Evolutionary conservation across 2,329 filamentous ascomycete genomes (phyloP).

Genomic region (Elsinoe batatas): DNA sequence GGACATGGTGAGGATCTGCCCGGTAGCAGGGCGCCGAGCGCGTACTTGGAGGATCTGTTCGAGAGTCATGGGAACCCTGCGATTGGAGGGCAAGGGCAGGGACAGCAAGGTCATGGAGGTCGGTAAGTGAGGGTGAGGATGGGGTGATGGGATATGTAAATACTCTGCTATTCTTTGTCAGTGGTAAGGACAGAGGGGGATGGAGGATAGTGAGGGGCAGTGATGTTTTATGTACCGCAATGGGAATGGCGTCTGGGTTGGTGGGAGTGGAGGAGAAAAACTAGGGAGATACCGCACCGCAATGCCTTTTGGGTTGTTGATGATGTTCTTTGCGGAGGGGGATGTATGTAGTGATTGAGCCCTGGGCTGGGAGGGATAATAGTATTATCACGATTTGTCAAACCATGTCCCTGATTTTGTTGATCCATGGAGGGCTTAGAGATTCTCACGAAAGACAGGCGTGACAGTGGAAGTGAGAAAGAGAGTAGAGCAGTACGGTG

Average conservation of each 20-base stretch:
- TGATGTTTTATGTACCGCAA: background rate
- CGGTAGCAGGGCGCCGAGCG: conserved; percentile 69
- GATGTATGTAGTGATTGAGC: no score
- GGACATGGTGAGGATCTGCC: conserved; percentile 45
- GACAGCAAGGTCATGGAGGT: background rate
- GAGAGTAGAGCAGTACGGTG: background rate
- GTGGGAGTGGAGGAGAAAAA: no score
- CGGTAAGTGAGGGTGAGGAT: background rate
- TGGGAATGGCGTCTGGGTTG: no score
- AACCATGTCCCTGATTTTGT: no score
- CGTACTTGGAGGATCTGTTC: conserved; percentile 82
- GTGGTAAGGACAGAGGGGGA: background rate
- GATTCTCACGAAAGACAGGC: no score
- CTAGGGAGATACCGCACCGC: no score
- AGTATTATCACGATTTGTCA: no score
- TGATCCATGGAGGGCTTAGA: no score
- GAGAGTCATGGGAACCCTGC: conserved; percentile 51
- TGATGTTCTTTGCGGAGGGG: no score
- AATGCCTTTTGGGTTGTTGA: no score
- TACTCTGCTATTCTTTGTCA: background rate
- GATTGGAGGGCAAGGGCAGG: background rate
- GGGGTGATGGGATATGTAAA: background rate
- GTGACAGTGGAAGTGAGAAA: no score
- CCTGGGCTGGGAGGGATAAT: no score
- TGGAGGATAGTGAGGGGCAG: background rate